phyloP scores from a whole-genome alignment of 2,329 filamentous ascomycete genomes.

The Curvularia lunata region DNA sequence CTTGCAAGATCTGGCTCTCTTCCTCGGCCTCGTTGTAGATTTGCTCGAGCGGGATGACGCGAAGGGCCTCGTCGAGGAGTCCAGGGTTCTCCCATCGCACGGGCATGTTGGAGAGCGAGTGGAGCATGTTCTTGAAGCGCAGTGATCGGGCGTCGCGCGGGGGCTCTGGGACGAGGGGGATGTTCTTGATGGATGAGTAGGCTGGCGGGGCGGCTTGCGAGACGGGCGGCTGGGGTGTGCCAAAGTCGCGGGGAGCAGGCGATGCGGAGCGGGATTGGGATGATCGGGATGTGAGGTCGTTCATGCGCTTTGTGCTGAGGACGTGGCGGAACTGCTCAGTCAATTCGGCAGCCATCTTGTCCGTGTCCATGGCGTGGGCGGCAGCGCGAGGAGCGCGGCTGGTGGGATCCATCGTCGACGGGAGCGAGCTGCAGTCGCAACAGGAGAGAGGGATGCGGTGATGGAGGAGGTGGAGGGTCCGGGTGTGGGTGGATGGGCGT shows the following conservation, averaged over 20 bases:
- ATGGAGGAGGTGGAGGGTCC: constrained; percentile 18
- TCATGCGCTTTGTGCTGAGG: constrained; percentile 84
- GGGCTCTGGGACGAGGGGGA: constrained; percentile 75
- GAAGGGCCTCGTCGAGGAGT: constrained; percentile 87
- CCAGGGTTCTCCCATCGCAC: constrained; percentile 97
- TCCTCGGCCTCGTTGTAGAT: constrained; percentile 96
- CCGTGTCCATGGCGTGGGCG: constrained; percentile 33
- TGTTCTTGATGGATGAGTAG: constrained; percentile 66
- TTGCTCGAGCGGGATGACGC: constrained; percentile 83
- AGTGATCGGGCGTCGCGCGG: constrained; percentile 62
- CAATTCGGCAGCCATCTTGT: constrained; percentile 70
- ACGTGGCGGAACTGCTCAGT: constrained; percentile 85
- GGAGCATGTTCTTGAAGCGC: constrained; percentile 71
- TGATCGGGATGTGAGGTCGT: constrained; percentile 71
- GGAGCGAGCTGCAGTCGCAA: constrained; percentile 28
- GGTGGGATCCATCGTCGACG: constrained; percentile 44
- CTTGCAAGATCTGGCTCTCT: constrained; percentile 84
- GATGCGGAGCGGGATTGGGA: constrained; percentile 66
- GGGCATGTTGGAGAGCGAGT: constrained; percentile 85
- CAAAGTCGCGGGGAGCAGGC: constrained; percentile 59
- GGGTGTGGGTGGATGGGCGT: constrained; percentile 9
- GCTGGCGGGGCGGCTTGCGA: constrained; percentile 57
- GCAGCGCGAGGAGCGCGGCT: constrained; percentile 40
- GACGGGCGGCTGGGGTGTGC: constrained; percentile 48
- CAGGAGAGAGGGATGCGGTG: constrained; percentile 7